Percentiles rank a stretch among this genome's conserved stretches.
phyloP scores from a whole-genome alignment of 441 rosid species.

The Erodium chrysanthum region DNA sequence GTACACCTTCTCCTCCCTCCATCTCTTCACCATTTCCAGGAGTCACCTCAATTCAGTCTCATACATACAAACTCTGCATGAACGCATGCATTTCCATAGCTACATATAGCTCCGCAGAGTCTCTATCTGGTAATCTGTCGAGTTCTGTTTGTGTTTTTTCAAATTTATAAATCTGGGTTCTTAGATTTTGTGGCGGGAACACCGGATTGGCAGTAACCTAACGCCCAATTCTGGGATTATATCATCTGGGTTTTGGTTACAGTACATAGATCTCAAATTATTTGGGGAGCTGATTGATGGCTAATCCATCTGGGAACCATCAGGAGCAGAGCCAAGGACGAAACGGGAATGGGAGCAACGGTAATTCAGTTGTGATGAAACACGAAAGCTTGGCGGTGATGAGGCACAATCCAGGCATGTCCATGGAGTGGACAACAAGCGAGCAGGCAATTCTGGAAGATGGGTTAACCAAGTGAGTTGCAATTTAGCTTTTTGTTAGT shows the following conservation, averaged over 20 bases:
- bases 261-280: neutral
- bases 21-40: neutral
- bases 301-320: slow-evolving; percentile 3
- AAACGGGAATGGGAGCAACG: neutral
- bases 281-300: slow-evolving; percentile 7
- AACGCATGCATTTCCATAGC: neutral
- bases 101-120: neutral
- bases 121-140: neutral
- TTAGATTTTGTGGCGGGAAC: slow-evolving; percentile 6
- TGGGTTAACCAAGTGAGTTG: neutral
- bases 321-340: neutral
- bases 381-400: neutral
- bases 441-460: slow-evolving; percentile 8
- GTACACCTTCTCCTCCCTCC: neutral
- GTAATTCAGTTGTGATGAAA: neutral
- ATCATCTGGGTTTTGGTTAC: neutral
- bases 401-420: neutral
- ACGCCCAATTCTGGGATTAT: neutral
- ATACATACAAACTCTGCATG: neutral
- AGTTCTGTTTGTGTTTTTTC: neutral
- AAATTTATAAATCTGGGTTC: neutral
- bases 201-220: neutral
- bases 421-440: neutral
- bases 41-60: neutral
- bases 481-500: neutral